Evolutionary conservation across 352 stramenopile species (phyloP), one percentile per base, ranked within the genome.

Genomic region (Pythium insidiosum): DNA sequence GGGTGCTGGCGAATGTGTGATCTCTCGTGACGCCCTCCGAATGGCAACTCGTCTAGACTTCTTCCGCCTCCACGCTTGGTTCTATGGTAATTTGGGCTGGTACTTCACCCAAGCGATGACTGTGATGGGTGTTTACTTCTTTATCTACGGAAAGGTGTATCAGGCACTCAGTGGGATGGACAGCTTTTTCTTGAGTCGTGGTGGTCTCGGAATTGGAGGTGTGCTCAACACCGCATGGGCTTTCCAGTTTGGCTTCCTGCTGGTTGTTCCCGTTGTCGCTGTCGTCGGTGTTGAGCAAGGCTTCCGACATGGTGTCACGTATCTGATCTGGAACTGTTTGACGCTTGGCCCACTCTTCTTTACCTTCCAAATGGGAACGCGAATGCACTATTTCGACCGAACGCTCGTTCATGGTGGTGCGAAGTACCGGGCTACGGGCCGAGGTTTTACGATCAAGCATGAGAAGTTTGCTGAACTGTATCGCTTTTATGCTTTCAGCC

Each of bases 311-410:
- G 95, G 91, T 66, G 68, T 95, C 42, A 94, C 71, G 4, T 89
- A 88, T 47, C 67, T 97, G 43, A 58, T 97, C 30, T 92, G 95
- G 73, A 96, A 98, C 53, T 90, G 96, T 47, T 66, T 97, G 26
- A 98, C 93, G 42, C 89, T 97, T 15, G 95, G 95, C 25, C 95
- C 95, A 16, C 79, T 99, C 23, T 98, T 98, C 69, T 99, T 98
- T 57, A 98, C 97, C 54, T 99, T 99, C 72, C 95, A 98, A 59
- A 99, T 98, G 71, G 95, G 97, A 47, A 99, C 95, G 15, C 95
- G 96, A 61, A 96, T 96, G 57, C 84, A 98, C 63, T 99, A 98
- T 73, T 98, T 98, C 66, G 87, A 96, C 37, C 94, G 97, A 49
- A 98, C 95, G 15, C 83, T 99, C 55, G 75, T 98, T 26, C 94